phyloP scores from a whole-genome alignment of 192 early-diverging fungal genomes.

The Coemansia sp. region DNA sequence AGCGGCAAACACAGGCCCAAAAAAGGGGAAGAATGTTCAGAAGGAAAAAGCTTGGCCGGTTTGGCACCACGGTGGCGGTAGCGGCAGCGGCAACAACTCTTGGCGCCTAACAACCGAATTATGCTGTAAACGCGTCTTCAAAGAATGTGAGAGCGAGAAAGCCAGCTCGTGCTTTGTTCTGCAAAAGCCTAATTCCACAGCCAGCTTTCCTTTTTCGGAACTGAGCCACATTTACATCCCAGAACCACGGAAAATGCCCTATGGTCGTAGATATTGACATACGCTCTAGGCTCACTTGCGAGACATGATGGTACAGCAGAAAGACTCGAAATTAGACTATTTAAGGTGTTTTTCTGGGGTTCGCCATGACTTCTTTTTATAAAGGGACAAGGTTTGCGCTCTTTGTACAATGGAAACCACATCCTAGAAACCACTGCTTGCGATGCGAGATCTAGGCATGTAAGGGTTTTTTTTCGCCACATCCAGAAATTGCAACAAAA shows the following conservation, averaged over 20 bases:
- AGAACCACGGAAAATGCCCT: background rate
- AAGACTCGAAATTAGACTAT: background rate
- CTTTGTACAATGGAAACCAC: slow-evolving; percentile 13
- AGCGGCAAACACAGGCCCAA: background rate
- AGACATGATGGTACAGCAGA: background rate
- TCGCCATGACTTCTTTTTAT: background rate
- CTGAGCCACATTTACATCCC: background rate
- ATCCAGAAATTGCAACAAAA: background rate
- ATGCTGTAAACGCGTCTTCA: too few relatives aligned
- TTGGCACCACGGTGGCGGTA: too few relatives aligned
- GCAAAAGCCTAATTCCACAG: background rate
- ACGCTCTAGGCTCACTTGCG: background rate
- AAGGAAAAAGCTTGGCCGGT: background rate
- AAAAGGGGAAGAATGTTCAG: background rate
- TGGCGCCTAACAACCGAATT: too few relatives aligned
- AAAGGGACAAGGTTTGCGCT: background rate
- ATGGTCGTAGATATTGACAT: too few relatives aligned
- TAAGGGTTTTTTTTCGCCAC: background rate
- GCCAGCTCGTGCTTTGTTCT: too few relatives aligned
- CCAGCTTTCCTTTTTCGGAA: slow-evolving; percentile 3
- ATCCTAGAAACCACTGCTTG: background rate
- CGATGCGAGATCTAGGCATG: background rate
- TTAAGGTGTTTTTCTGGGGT: background rate
- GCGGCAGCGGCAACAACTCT: too few relatives aligned
- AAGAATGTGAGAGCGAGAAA: too few relatives aligned